Evolutionary conservation across 1,284 basidiomycete species (phyloP).

Genomic region (Inonotus hispidus): DNA sequence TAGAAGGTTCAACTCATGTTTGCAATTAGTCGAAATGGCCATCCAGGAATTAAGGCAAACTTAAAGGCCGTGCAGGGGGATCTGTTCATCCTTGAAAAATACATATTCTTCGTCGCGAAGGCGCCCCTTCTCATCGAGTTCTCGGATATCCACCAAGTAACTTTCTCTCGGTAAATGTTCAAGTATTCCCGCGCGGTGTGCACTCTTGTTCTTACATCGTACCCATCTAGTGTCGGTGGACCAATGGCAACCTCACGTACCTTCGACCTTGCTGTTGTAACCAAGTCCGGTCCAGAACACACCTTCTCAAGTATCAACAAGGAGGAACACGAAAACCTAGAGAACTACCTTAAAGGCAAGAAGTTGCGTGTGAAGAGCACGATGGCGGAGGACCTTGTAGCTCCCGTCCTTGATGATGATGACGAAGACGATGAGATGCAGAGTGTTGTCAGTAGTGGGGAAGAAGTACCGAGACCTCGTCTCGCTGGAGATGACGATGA

Average conservation of each 20-base stretch:
- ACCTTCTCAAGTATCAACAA: slow-evolving; percentile 93
- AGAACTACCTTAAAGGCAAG: slow-evolving; percentile 83
- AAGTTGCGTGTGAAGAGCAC: slow-evolving; percentile 95
- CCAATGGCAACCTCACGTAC: slow-evolving; percentile 87
- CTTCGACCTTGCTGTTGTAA: slow-evolving; percentile 90
- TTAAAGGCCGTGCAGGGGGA: slow-evolving; percentile 97
- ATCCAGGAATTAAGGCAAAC: slow-evolving; percentile 90
- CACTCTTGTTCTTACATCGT: not conserved
- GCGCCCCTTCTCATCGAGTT: slow-evolving; percentile 91
- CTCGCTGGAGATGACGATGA: slow-evolving; percentile 67
- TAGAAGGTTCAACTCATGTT: not conserved
- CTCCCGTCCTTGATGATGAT: slow-evolving; percentile 65
- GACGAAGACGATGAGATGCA: slow-evolving; percentile 86
- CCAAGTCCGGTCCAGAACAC: slow-evolving; percentile 77
- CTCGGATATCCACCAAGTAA: slow-evolving; percentile 85
- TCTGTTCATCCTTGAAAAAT: slow-evolving; percentile 97
- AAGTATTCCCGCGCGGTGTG: not conserved
- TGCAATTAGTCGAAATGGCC: slow-evolving; percentile 56
- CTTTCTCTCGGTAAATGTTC: slow-evolving; percentile 75
- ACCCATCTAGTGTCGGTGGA: slow-evolving; percentile 63
- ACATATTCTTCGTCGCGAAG: slow-evolving; percentile 97
- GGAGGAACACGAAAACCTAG: slow-evolving; percentile 89
- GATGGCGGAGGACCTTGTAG: slow-evolving; percentile 81
- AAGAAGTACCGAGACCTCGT: slow-evolving; percentile 53
- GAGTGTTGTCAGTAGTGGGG: slow-evolving; percentile 67